These are phyloP conservation scores for Echeveria elegans DNA, from an alignment of 164 flowering plant species.

Conservation along the genomic window DNA sequence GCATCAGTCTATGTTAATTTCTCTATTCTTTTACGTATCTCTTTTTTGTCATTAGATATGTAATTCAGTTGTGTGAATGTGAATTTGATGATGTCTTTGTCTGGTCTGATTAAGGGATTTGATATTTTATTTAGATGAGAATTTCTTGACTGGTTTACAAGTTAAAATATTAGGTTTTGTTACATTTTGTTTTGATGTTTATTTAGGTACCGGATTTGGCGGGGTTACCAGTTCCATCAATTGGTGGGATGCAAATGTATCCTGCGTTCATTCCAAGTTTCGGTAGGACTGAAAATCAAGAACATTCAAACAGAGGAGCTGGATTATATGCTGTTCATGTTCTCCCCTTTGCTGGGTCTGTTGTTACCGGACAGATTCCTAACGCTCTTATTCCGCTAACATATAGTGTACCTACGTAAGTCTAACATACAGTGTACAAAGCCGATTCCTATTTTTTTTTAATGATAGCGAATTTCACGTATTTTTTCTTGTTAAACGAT, in stretches of 20 bases:
- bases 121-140: no score
- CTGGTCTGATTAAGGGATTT: no score
- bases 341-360: slow-evolving; percentile 43
- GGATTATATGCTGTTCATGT: slow-evolving; percentile 90
- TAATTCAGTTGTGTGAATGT: no score
- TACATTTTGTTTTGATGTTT: no score
- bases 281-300: slow-evolving; percentile 42
- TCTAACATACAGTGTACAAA: slow-evolving; percentile 8
- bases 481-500: no score
- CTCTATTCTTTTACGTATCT: background rate
- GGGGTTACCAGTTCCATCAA: slow-evolving; percentile 15
- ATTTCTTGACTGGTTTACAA: no score
- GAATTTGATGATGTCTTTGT: no score
- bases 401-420: slow-evolving; percentile 78
- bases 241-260: slow-evolving; percentile 53
- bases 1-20: background rate
- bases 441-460: no score
- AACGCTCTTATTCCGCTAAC: slow-evolving; percentile 77
- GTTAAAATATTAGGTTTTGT: no score
- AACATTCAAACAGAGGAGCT: slow-evolving; percentile 59
- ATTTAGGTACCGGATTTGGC: slow-evolving; percentile 25
- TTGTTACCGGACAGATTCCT: slow-evolving; percentile 42
- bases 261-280: slow-evolving; percentile 53
- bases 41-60: background rate
- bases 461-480: no score